Evolutionary conservation across 495 filamentous ascomycete genomes (phyloP).

Genomic region (Mytilinidion resinicola): DNA sequence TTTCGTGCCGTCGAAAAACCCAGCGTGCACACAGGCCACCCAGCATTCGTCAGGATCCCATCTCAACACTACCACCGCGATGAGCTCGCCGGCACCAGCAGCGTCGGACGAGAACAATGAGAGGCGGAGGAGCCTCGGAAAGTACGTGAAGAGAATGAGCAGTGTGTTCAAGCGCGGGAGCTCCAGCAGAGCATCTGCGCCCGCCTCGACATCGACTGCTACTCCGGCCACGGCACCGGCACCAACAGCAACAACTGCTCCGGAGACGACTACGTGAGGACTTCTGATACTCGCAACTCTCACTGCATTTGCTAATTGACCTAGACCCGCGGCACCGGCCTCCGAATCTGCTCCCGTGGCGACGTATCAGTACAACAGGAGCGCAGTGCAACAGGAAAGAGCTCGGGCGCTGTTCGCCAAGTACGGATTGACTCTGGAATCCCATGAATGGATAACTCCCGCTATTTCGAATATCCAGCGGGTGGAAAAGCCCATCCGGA

Average conservation of each 20-base stretch:
- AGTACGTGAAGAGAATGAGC: conserved; percentile 27
- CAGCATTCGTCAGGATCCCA: background rate
- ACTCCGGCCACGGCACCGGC: background rate
- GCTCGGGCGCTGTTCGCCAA: conserved; percentile 66
- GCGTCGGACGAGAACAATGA: conserved; percentile 3
- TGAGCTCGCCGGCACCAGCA: conserved; percentile 2
- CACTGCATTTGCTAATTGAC: background rate
- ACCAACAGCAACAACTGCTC: background rate
- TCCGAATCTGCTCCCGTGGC: background rate
- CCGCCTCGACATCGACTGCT: background rate
- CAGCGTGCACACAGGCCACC: background rate
- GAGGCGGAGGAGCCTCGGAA: conserved; percentile 22
- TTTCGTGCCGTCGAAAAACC: background rate
- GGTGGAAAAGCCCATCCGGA: conserved; percentile 82
- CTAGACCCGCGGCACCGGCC: conserved; percentile 7
- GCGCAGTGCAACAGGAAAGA: conserved; percentile 47
- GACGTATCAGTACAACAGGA: conserved; percentile 14
- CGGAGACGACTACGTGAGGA: background rate
- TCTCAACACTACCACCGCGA: conserved; percentile 4
- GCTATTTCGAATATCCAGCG: conserved; percentile 53
- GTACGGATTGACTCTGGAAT: conserved; percentile 64
- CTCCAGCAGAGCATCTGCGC: conserved; percentile 9
- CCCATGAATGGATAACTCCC: conserved; percentile 52
- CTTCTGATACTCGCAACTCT: background rate
- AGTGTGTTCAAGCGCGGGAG: conserved; percentile 23